Base-by-base conservation (phyloP, 768 basidiomycete species). In the Lanmaoa rubissima region DNA sequence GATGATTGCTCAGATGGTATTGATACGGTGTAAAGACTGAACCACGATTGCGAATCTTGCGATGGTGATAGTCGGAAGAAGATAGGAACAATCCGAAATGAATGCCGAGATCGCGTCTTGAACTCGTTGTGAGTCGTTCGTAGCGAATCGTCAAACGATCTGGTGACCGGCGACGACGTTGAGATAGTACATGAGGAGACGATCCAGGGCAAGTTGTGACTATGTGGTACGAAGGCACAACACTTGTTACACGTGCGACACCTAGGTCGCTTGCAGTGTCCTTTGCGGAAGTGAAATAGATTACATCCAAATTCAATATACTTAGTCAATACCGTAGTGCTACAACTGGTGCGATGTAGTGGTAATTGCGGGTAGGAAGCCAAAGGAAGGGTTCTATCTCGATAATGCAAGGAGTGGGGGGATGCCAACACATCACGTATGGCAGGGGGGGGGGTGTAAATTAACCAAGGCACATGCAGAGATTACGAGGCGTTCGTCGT, bases 271-370 rank as follows among this genome's bases (percentile, higher is more conserved):
- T 17, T 11, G 48, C 35, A 8, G n/a, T n/a, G 35, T n/a, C n/a
- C 14, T 6, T 16, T 3, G 21, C 4, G 5, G 34, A 9, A 35
- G 28, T 28, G 47, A n/a, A 38, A 58, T 57, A 61, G 5, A 61
- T 65, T 61, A 67, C 59, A 66, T 58, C 61, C 61, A 7, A 47
- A 51, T 41, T 26, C 19, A 49, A 52, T 58, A 51, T 42, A 34
- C 51, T 39, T 26, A 1, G 16, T 57, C 48, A 39, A 49, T 63
- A 64, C 41, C 36, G 21, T 65, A 65, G 17, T 54, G 66, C 53
- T 67, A 65, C 61, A 68, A 26, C 53, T 53, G 28, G 21, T 17
- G 47, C 16, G 49, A 51, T 39, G 34, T 60, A 55, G 62, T 51
- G 45, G 34, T 52, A 48, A 11, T 45, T 13, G 38, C 19, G 31